Evolutionary conservation across 169 alveolate genomes (phyloP).

Genomic region (Eimeria praecox): DNA sequence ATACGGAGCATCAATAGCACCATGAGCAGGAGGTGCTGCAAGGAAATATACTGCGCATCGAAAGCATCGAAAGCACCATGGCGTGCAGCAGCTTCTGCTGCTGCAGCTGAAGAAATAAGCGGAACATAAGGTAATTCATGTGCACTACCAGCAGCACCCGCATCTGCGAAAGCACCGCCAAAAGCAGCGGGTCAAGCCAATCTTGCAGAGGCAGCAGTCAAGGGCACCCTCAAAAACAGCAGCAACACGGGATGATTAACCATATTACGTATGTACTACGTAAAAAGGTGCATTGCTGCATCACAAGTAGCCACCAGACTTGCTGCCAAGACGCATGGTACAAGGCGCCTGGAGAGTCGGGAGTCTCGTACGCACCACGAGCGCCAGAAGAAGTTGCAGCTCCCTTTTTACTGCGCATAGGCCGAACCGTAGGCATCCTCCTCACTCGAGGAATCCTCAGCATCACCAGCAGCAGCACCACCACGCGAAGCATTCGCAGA

Average conservation of each 20-base stretch:
- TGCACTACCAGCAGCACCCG: no score
- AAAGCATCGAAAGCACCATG: background rate
- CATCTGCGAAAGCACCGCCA: no score
- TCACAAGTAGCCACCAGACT: background rate
- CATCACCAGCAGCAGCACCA: background rate
- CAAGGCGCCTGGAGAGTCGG: no score
- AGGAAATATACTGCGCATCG: background rate
- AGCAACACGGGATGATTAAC: background rate
- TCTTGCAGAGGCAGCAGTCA: background rate
- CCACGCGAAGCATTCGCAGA: no score
- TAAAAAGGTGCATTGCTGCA: background rate
- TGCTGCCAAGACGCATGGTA: background rate
- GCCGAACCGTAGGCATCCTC: background rate
- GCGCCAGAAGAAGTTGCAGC: background rate
- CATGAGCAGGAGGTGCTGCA: background rate
- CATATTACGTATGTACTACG: no score
- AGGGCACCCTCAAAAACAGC: background rate
- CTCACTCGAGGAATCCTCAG: background rate
- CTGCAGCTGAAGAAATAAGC: no score
- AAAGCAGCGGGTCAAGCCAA: background rate
- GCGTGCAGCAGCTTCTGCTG: no score
- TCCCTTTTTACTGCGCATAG: background rate
- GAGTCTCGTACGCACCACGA: background rate
- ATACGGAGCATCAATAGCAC: background rate
- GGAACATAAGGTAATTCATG: no score